Conservation (phyloP, 1,139 yeast species). For the Zygosaccharomyces sapae region DNA sequence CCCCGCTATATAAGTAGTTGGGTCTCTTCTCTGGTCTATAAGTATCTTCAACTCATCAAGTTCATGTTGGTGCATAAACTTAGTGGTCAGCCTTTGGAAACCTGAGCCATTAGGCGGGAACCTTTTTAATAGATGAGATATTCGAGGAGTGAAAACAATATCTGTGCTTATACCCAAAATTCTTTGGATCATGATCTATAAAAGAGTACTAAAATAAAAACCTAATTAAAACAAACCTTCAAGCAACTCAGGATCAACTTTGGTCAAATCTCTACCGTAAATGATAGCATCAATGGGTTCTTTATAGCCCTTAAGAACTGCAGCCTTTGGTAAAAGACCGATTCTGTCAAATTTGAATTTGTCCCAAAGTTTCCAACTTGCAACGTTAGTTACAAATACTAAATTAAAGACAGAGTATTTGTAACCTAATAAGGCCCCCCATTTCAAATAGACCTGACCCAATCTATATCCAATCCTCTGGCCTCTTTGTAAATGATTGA, state of each 20-base stretch:
- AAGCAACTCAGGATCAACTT: slow-evolving; percentile 26
- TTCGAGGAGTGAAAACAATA: slow-evolving; percentile 31
- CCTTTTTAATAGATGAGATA: slow-evolving; percentile 21
- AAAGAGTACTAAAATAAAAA: neutral
- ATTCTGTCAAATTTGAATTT: slow-evolving; percentile 65
- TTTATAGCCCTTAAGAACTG: slow-evolving; percentile 54
- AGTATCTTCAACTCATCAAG: slow-evolving; percentile 7
- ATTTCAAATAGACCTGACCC: slow-evolving; percentile 55
- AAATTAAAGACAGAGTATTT: slow-evolving; percentile 76
- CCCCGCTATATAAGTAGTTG: slow-evolving; percentile 27
- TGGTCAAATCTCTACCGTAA: slow-evolving; percentile 54
- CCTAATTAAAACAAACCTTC: slow-evolving; percentile 13
- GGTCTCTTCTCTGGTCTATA: neutral
- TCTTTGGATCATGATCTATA: slow-evolving; percentile 3
- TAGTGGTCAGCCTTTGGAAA: slow-evolving; percentile 18
- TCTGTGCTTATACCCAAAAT: slow-evolving; percentile 33
- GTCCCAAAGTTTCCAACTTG: slow-evolving; percentile 72
- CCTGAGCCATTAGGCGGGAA: slow-evolving; percentile 11
- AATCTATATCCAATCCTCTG: slow-evolving; percentile 54
- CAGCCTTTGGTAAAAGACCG: slow-evolving; percentile 66
- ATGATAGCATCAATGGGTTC: slow-evolving; percentile 64
- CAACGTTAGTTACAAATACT: slow-evolving; percentile 68
- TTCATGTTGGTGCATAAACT: slow-evolving; percentile 32
- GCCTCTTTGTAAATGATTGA: slow-evolving; percentile 53
- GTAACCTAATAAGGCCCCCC: slow-evolving; percentile 72